Conservation (phyloP, 2,329 filamentous ascomycete species). For the Mariannaea sp. region DNA sequence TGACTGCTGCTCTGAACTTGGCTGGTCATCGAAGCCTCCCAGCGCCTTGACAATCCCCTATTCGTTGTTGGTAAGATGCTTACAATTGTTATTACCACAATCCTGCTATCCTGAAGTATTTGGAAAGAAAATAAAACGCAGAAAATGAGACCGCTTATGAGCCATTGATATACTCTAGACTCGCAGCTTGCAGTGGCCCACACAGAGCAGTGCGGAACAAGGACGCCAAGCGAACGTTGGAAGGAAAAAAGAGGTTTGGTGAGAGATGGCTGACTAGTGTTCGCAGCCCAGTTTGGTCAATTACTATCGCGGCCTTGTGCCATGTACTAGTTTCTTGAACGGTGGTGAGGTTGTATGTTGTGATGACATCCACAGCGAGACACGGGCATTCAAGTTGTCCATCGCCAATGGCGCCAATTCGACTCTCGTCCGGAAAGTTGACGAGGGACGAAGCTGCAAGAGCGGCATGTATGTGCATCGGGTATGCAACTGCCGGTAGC, state of each 20-base stretch:
- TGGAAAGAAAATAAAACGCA: background rate
- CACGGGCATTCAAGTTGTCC: too few relatives aligned
- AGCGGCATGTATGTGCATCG: background rate
- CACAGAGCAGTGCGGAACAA: background rate
- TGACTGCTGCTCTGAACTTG: slow-evolving; percentile 14
- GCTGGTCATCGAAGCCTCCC: too few relatives aligned
- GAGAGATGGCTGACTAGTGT: background rate
- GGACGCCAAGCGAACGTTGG: background rate
- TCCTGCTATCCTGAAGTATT: background rate
- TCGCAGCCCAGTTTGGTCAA: background rate
- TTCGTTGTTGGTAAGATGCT: too few relatives aligned
- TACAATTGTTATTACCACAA: too few relatives aligned
- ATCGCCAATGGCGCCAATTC: background rate
- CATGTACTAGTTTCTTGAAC: too few relatives aligned
- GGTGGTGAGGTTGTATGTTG: too few relatives aligned
- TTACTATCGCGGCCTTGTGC: too few relatives aligned
- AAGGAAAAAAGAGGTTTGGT: background rate
- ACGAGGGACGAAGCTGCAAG: background rate
- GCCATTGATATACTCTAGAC: background rate
- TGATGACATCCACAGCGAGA: background rate
- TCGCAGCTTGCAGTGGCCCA: background rate
- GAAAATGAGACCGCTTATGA: background rate
- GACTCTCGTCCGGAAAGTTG: too few relatives aligned
- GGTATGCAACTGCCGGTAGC: background rate
- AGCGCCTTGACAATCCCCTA: background rate